These are phyloP conservation scores for Arthrobotrys iridis DNA, from an alignment of 2,329 filamentous ascomycete species.

Conservation along the genomic window DNA sequence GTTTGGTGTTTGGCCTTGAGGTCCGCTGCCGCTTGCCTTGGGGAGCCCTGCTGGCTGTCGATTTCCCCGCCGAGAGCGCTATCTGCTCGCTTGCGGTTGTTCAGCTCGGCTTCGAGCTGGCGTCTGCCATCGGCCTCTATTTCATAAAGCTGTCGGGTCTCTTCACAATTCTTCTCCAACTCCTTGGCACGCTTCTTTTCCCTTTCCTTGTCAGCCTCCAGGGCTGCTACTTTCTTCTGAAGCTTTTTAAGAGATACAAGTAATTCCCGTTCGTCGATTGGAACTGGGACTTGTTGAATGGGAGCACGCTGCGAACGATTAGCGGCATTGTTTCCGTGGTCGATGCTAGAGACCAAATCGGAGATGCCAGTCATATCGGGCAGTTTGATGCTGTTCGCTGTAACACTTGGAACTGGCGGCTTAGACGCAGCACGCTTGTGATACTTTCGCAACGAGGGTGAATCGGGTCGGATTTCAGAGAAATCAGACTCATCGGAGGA, in stretches of 20 bases:
- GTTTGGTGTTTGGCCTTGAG: conserved; percentile 55
- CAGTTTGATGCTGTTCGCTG: conserved; percentile 42
- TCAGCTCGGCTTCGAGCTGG: conserved; percentile 54
- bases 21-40: conserved; percentile 52
- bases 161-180: conserved; percentile 56
- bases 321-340: conserved; percentile 27
- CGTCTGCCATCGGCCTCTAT: conserved; percentile 55
- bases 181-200: conserved; percentile 54
- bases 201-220: conserved; percentile 56
- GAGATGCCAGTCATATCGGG: conserved; percentile 54
- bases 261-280: conserved; percentile 57
- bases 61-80: conserved; percentile 56
- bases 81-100: conserved; percentile 53
- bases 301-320: conserved; percentile 53
- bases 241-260: conserved; percentile 57
- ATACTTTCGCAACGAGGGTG: conserved; percentile 23
- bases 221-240: conserved; percentile 56
- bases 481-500: conserved; percentile 23
- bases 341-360: conserved; percentile 49
- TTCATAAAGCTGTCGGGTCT: conserved; percentile 55
- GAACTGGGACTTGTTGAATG: conserved; percentile 57
- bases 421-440: conserved; percentile 37
- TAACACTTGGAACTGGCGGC: conserved; percentile 32
- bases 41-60: conserved; percentile 54
- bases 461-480: conserved; percentile 40